A percentile compares a stretch with the other conserved stretches of the same genome.
phyloP scores from a whole-genome alignment of 805 yeast species.

The Jamesozyma lodderae region DNA sequence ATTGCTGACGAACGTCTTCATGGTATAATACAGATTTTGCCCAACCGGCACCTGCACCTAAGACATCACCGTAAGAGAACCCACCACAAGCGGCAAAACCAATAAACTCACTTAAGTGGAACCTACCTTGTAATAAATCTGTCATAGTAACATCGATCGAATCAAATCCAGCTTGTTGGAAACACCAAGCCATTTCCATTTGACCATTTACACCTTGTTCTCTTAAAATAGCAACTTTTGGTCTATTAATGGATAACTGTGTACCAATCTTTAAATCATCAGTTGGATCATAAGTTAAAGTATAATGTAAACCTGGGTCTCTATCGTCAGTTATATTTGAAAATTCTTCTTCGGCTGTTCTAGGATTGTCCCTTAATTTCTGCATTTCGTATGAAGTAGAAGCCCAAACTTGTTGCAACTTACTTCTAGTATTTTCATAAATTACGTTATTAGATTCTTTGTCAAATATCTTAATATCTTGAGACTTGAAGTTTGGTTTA shows the following conservation, averaged over 20 bases:
- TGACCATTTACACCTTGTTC: constrained; percentile 99
- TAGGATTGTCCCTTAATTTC: constrained; percentile 88
- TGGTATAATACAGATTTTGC: constrained; percentile 91
- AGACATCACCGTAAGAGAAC: constrained; percentile 95
- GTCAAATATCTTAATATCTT: constrained; percentile 39
- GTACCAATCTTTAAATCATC: constrained; percentile 38
- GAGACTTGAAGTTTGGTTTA: constrained; percentile 48
- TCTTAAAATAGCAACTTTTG: constrained; percentile 91
- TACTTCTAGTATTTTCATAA: constrained; percentile 50
- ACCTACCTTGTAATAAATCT: constrained; percentile 69
- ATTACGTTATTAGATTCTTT: constrained; percentile 29
- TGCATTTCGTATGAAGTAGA: constrained; percentile 86
- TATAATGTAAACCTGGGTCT: constrained; percentile 84
- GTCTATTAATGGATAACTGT: constrained; percentile 33
- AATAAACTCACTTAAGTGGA: constrained; percentile 66
- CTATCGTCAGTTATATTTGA: constrained; percentile 62
- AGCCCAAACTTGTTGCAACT: constrained; percentile 76
- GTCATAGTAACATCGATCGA: constrained; percentile 96
- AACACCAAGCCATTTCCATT: constrained; percentile 97
- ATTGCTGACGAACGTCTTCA: constrained; percentile 65
- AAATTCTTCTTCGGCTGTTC: constrained; percentile 79
- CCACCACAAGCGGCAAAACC: constrained; percentile 99
- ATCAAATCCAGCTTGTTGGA: constrained; percentile 89
- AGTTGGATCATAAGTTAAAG: constrained; percentile 58
- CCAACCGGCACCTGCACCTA: constrained; percentile 99